Evolutionary conservation across 495 filamentous ascomycete genomes (phyloP).

Genomic region (Penicillium steckii): DNA sequence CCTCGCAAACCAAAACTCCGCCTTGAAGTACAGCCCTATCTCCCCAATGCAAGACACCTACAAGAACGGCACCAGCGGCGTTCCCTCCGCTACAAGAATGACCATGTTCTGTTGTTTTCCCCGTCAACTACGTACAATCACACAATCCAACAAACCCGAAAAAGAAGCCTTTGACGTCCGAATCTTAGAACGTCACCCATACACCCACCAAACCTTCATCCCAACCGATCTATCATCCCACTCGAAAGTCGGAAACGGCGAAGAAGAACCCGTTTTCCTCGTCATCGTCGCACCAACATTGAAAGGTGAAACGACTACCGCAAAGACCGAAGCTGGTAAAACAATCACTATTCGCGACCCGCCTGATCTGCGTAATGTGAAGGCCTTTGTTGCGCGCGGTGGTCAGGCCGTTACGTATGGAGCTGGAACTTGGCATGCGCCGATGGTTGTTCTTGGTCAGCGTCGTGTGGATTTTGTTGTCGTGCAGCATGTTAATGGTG

Average conservation of each 20-base stretch:
- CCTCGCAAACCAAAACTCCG: slow-evolving; percentile 80
- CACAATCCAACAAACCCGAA: slow-evolving; percentile 8
- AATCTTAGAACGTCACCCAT: slow-evolving; percentile 91
- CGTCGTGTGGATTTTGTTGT: slow-evolving; percentile 78
- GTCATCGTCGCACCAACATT: slow-evolving; percentile 85
- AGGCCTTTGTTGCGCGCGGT: slow-evolving; percentile 77
- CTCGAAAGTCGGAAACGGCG: slow-evolving; percentile 24
- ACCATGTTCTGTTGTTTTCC: slow-evolving; percentile 91
- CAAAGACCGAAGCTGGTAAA: slow-evolving; percentile 33
- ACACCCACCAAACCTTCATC: slow-evolving; percentile 88
- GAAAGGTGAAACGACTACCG: slow-evolving; percentile 29
- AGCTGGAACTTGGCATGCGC: slow-evolving; percentile 93
- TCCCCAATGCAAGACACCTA: slow-evolving; percentile 70
- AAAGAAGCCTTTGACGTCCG: slow-evolving; percentile 59
- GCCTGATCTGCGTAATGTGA: slow-evolving; percentile 69
- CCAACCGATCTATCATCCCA: slow-evolving; percentile 61
- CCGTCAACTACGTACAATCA: slow-evolving; percentile 44
- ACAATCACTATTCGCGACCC: slow-evolving; percentile 51
- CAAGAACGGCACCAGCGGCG: slow-evolving; percentile 53
- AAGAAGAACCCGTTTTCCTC: slow-evolving; percentile 57
- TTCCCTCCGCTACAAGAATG: slow-evolving; percentile 60
- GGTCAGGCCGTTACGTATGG: slow-evolving; percentile 88
- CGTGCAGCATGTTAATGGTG: slow-evolving; percentile 83
- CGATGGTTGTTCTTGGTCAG: slow-evolving; percentile 84
- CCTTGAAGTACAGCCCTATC: slow-evolving; percentile 80